Base-by-base conservation (phyloP, 2,329 filamentous ascomycete genomes). In the Coniella lustricola region DNA sequence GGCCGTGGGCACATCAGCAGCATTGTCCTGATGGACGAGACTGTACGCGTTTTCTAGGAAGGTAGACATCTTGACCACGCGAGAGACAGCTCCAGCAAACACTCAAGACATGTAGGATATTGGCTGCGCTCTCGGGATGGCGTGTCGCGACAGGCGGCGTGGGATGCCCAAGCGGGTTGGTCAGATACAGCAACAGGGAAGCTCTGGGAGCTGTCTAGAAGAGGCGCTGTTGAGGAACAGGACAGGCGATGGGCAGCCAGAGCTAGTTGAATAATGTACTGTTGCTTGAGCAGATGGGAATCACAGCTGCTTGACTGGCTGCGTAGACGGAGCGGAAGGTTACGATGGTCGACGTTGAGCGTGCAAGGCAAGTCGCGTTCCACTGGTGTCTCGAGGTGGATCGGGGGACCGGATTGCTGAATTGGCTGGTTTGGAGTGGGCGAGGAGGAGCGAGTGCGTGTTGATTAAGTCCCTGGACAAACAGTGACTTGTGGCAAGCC, bases 21-120 rank as follows among this genome's bases (percentile, higher is more conserved):
- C 80, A 77, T 96, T 97, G 81, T 98, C 93, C 79, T 93, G 84
- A 70, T 96, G 90, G 71, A 98, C 89, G 72, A 98, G 73, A 71
- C 89, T 96, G 79, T 97, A 98, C 57, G 93, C 81, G 68, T 87
- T 86, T 67, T 98, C 93, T 55, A 97, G 80, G 68, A 95, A 97
- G 59, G 86, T 85, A 72, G 91, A 85, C 91, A 97, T 98, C 70
- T 59, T 85, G 77, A 65, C 50, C 52, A 50, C 40, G 22, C 36
- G 41, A 48, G 50, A 48, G 39, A 51, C 50, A 49, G 48, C 50
- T 46, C 38, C 29, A 44, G 39, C 34, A 52, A 47, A 43, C 46
- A 42, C 43, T 45, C 50, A 36, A 46, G 38, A 39, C 29, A 42
- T 50, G 47, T 50, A 37, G 41, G 31, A 20, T 3, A 32, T 12